These are phyloP conservation scores for Colletotrichum spaethianum DNA, from an alignment of 2,329 filamentous ascomycete genomes.

Conservation along the genomic window DNA sequence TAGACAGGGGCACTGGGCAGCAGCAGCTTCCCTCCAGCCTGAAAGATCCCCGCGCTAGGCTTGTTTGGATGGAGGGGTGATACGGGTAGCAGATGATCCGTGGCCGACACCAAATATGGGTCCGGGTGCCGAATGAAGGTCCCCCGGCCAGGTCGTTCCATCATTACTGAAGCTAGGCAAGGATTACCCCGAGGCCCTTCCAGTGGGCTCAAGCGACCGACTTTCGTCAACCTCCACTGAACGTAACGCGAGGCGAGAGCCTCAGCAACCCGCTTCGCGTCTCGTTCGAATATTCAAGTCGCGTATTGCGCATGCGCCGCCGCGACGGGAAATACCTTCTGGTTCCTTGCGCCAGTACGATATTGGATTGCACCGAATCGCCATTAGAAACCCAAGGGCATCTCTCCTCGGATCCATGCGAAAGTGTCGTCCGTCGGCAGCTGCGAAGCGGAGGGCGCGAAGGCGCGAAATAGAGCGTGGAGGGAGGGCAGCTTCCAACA, in stretches of 20 bases:
- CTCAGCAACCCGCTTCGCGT: conserved; percentile 29
- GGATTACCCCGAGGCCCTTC: conserved; percentile 34
- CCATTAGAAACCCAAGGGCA: background rate
- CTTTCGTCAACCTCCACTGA: conserved; percentile 29
- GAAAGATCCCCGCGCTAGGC: conserved; percentile 42
- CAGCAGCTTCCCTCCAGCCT: conserved; percentile 8
- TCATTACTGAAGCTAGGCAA: conserved; percentile 31
- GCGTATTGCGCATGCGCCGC: conserved; percentile 3
- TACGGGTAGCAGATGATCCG: conserved; percentile 32
- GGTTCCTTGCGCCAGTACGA: background rate
- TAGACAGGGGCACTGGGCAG: conserved; percentile 21
- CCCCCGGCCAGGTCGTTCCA: conserved; percentile 19
- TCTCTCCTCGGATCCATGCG: conserved; percentile 21
- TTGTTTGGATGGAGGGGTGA: conserved; percentile 40
- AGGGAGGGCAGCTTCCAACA: background rate
- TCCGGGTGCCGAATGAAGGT: conserved; percentile 3
- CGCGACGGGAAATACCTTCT: background rate
- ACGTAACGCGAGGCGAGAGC: conserved; percentile 37
- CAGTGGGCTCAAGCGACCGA: conserved; percentile 10
- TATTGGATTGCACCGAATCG: background rate
- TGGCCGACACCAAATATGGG: conserved; percentile 22
- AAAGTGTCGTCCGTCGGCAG: conserved; percentile 19
- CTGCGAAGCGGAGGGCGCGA: conserved; percentile 30
- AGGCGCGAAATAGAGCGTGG: conserved; percentile 27
- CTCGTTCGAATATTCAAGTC: background rate